Base-by-base conservation (phyloP, 805 yeast species). In the Hemisphaericaspora nanyangensis region DNA sequence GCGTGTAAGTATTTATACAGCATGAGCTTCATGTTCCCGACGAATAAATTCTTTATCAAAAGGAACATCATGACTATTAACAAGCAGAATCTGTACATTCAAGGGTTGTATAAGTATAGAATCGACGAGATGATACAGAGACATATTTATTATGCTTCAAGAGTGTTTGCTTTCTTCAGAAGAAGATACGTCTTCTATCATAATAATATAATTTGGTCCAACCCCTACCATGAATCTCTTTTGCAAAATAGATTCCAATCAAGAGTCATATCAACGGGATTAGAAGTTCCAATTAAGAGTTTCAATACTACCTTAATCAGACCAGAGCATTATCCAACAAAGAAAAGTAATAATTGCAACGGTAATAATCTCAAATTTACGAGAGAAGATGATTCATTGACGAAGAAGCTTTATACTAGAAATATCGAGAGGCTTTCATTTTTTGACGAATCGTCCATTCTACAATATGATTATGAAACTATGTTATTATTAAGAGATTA, bases 391-490 rank as follows among this genome's bases (percentile, higher is more conserved):
- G 61, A 56, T 29, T 43, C 49, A 8, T 44, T 54, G 40, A 38
- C 40, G 6, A 43, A 48, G 27, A 48, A 49, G 25, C 34, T 56
- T 25, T 58, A 56, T 40, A 41, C 58, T 4, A 39, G 61, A 32
- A 58, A 58, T 35, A 55, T 58, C 5, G 63, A 58, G 35, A 54
- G 49, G 18, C 42, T 58, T 10, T 42, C 55, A 24, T 53, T 58
- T 33, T 58, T 56, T 37, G 43, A 53, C 29, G 42, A 40, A 10
- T 27, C 41, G 6, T 42, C 43, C 24, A 35, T 47, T 10, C 43
- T 58, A 31, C 63, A 56, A 40, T 56, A 45, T 38, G 63, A 58
- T 41, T 49, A 39, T 33, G 54, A 45, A 19, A 46, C 55, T 8
- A 44, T 47, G 51, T 46, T 52, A 15, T 46, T 58, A 19, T 43